A percentile compares a stretch with the other conserved stretches of the same genome.
These are phyloP conservation scores for Hypoxylon sp. DNA, from an alignment of 2,329 filamentous ascomycete genomes.

Conservation along the genomic window DNA sequence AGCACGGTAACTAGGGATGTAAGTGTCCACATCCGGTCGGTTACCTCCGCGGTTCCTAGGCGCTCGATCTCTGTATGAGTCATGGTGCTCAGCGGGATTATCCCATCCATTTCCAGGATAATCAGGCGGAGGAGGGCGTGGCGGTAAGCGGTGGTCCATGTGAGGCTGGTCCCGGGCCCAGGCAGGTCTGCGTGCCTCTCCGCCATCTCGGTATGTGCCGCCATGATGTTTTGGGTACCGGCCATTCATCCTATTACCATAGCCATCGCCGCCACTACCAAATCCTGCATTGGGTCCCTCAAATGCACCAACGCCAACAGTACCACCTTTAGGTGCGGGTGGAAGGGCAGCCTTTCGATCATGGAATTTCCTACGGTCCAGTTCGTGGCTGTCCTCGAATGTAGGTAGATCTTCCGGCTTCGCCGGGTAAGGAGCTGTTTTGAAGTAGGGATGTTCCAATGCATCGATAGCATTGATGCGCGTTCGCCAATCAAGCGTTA, in stretches of 20 bases:
- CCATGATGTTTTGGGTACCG: constrained; percentile 58
- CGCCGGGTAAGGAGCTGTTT: constrained; percentile 80
- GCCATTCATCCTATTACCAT: constrained; percentile 64
- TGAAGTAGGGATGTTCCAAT: constrained; percentile 92
- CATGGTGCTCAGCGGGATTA: constrained; percentile 56
- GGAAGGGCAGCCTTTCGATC: constrained; percentile 86
- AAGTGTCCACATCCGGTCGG: constrained; percentile 62
- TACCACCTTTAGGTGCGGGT: constrained; percentile 91
- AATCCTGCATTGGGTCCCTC: constrained; percentile 65
- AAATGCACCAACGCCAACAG: constrained; percentile 79
- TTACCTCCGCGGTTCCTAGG: constrained; percentile 53
- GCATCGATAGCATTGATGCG: constrained; percentile 96
- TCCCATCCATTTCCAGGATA: constrained; percentile 57
- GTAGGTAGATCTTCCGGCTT: constrained; percentile 87
- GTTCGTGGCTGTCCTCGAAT: constrained; percentile 95
- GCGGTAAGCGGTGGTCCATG: constrained; percentile 59
- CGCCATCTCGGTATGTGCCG: constrained; percentile 53
- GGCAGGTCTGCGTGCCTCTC: constrained; percentile 63
- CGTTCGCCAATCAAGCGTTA: constrained; percentile 89
- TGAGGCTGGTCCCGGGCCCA: constrained; percentile 65
- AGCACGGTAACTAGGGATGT: constrained; percentile 62
- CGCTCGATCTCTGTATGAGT: constrained; percentile 57
- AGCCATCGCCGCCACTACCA: constrained; percentile 65
- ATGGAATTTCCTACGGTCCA: constrained; percentile 93
- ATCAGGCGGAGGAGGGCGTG: constrained; percentile 63